Base-by-base conservation (phyloP, 192 early-diverging fungal species). In the Piromyces finnis region DNA sequence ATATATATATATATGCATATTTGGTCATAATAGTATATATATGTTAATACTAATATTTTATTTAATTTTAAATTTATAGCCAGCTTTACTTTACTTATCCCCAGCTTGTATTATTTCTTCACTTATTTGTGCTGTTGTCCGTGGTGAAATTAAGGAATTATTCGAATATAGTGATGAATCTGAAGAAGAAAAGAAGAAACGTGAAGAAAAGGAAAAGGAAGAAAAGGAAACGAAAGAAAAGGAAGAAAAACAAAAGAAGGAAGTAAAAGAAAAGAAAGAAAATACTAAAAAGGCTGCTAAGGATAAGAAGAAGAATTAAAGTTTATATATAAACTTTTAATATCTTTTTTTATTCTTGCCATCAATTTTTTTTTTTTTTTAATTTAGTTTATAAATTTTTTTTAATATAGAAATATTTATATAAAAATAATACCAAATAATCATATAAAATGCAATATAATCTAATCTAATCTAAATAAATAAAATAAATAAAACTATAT, bases 61-160 rank as follows among this genome's bases (percentile, higher is more conserved):
- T n/a, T n/a, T n/a, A n/a, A 79, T 27, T 39, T 12, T 18, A 78
- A 30, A 27, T 77, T 51, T 80, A 29, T 78, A 90, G 89, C 97
- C 97, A 7, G 97, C 97, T 12, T 87, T 99, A 14, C 87, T 99
- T 77, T 99, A 99, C 81, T 90, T 99, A 77, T 98, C 96, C 3
- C 97, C 97, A 0, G 97, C 97, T 3, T 99, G 97, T 82, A 98
- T 95, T 79, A 79, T 97, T 12, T 95, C 96, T 11, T 91, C 92
- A 6, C 81, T 97, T 29, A 29, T 90, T 28, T 80, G 79, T 17
- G 94, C 89, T 13, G 78, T 85, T 29, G 81, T 83, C 28, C 92
- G 93, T 51, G 92, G 93, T 80, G 92, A 94, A 85, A 51, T 94
- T 36, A 87, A 85, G 37, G 87, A 87, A 15, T 83, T 94, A 26